Conservation (phyloP, 768 basidiomycete genomes). For the Boletus eberwhitei region DNA sequence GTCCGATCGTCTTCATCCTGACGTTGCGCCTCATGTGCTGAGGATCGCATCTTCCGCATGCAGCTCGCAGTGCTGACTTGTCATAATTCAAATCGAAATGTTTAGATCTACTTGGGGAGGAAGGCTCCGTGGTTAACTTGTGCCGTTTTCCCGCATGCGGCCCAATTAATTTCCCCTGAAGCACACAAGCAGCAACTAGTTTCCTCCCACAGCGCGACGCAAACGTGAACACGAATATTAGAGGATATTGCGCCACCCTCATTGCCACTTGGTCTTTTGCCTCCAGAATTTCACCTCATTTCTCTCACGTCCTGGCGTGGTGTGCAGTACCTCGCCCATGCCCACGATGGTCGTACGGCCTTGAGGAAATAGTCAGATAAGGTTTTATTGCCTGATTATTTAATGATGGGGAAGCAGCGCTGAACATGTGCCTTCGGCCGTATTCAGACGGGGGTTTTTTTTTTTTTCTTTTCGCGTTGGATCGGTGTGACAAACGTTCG, state of each 20-base stretch:
- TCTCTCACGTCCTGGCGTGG: constrained; percentile 21
- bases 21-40: constrained; percentile 8
- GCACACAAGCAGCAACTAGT: neutral
- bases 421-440: constrained; percentile 16
- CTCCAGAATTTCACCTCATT: constrained; percentile 5
- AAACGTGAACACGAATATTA: constrained; percentile 5
- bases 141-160: neutral
- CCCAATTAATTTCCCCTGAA: neutral
- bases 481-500: constrained; percentile 8
- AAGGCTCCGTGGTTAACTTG: neutral
- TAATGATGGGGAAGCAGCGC: constrained; percentile 11
- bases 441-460: constrained; percentile 8
- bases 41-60: constrained; percentile 2
- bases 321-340: constrained; percentile 9
- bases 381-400: constrained; percentile 20
- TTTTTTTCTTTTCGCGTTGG: constrained; percentile 3
- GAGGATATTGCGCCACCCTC: neutral
- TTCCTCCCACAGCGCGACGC: constrained; percentile 13
- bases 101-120: neutral
- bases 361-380: constrained; percentile 16
- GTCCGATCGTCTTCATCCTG: constrained; percentile 4
- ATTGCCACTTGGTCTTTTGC: neutral
- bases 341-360: constrained; percentile 13
- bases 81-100: constrained; percentile 4
- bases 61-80: constrained; percentile 1